Base-by-base conservation (phyloP, 2,329 filamentous ascomycete species). In the Fusarium goolgardi region DNA sequence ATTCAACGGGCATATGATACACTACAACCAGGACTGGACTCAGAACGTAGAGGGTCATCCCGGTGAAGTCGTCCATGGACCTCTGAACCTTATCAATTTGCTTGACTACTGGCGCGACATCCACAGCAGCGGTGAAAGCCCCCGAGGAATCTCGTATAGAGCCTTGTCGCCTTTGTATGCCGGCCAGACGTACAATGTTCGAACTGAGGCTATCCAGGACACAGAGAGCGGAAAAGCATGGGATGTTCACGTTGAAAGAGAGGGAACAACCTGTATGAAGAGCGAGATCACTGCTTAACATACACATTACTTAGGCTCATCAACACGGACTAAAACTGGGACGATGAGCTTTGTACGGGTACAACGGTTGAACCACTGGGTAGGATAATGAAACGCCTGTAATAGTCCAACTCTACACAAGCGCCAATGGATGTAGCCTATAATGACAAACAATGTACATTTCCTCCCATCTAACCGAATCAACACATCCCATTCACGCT, bases 1-100 rank as follows among this genome's bases (percentile, higher is more conserved):
- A 0, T 94, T 94, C 81, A 97, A 97, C 75, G 92, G 88, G 0
- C 94, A 97, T 77, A 89, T 88, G 69, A 96, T 97, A 55, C 94
- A 97, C 77, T 90, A 95, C 71, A 91, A 94, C 73, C 84, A 86
- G 25, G 75, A 82, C 15, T 95, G 91, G 82, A 87, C 88, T 16
- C 81, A 82, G 7, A 80, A 83, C 7, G 81, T 90, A 10, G 90
- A 96, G 76, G 88, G 89, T 0, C 91, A 96, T 72, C 85, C 86
- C 0, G 85, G 88, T 18, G 78, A 91, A 7, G 86, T 97, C 13
- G 92, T 97, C 31, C 94, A 97, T 71, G 93, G 93, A 0, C 93
- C 93, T 2, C 79, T 97, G 63, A 91, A 90, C 34, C 82, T 95
- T 25, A 90, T 92, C 13, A 84, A 90, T 39, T 86, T 96, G 73